Conservation (phyloP, 202 grass and related monocot species). For the Miscanthus sacchariflorus region DNA sequence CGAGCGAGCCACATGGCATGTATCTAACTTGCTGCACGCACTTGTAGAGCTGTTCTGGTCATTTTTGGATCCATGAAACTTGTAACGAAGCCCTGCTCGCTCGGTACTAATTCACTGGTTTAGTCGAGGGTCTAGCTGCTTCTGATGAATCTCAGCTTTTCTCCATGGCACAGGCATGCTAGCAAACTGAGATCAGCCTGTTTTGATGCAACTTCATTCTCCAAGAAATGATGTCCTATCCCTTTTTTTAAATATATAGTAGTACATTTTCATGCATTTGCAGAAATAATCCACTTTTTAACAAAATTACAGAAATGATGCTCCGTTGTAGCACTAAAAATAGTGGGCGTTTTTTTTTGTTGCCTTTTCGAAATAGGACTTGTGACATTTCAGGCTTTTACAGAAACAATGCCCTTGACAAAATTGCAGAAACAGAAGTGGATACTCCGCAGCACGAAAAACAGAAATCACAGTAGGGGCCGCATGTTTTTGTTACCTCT, state of each 20-base stretch:
- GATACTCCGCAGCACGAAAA: not conserved
- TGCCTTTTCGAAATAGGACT: too few relatives aligned
- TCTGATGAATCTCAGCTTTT: not conserved
- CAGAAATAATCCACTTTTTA: too few relatives aligned
- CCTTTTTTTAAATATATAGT: too few relatives aligned
- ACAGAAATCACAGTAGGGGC: not conserved
- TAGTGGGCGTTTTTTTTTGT: too few relatives aligned
- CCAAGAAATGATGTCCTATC: not conserved
- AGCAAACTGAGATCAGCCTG: not conserved
- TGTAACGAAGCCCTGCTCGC: not conserved
- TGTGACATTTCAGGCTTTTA: too few relatives aligned
- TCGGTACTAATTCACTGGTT: not conserved
- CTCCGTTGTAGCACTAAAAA: too few relatives aligned
- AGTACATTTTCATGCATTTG: too few relatives aligned
- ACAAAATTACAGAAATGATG: too few relatives aligned
- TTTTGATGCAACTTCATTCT: not conserved
- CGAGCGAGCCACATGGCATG: conserved; percentile 38
- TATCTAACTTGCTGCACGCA: conserved; percentile 35
- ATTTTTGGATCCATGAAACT: not conserved
- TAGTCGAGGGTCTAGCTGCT: not conserved
- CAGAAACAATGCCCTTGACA: not conserved
- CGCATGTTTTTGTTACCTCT: too few relatives aligned
- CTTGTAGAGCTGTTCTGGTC: not conserved
- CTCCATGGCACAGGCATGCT: not conserved
- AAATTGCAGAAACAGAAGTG: not conserved